Evolutionary conservation across 2,329 filamentous ascomycete species (phyloP), one percentile per base, ranked within the genome.

Genomic region (Aschersonia sp.): DNA sequence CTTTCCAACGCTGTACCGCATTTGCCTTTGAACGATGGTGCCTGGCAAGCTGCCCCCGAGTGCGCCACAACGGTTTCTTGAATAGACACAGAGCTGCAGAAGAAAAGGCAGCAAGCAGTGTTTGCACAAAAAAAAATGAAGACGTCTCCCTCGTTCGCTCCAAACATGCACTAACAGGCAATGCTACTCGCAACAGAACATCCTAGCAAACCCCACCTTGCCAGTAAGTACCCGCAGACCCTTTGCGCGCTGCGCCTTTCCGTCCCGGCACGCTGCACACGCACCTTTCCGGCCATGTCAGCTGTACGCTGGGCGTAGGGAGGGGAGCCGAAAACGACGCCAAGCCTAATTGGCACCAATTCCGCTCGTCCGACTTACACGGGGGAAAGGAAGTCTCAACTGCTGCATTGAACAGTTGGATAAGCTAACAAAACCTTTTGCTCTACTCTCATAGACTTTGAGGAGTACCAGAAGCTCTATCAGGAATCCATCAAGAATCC

Each of bases 401-500:
- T 22, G 22, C 22, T 22, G 22, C 22, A 22, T 4, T 22, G 22
- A 22, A 22, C 22, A 3, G 22, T 22, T 22, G 22, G 22, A 22
- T 22, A 4, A 22, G 22, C 22, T 22, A 22, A 22, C 22, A 22
- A 22, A 22, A 22, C 22, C 22, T 22, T 22, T 22, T 22, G 22
- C 22, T 41, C 9, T 7, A 9, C 14, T 29, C 22, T 31, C 42
- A 35, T 50, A 83, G 79, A 69, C 56, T 62, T 83, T 51, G 77
- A 83, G 52, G 76, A 84, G 56, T 84, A 84, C 65, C 74, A 83
- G 60, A 69, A 70, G 59, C 64, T 83, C 49, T 83, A 84, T 72
- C 73, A 81, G 61, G 76, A 98, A 70, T 98, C 92, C 44, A 95
- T 98, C 63, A 82, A 83, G 57, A 73, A 92, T 57, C 90, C 92